phyloP scores from a whole-genome alignment of 441 rosid genomes.

The Aquilaria agallochum region DNA sequence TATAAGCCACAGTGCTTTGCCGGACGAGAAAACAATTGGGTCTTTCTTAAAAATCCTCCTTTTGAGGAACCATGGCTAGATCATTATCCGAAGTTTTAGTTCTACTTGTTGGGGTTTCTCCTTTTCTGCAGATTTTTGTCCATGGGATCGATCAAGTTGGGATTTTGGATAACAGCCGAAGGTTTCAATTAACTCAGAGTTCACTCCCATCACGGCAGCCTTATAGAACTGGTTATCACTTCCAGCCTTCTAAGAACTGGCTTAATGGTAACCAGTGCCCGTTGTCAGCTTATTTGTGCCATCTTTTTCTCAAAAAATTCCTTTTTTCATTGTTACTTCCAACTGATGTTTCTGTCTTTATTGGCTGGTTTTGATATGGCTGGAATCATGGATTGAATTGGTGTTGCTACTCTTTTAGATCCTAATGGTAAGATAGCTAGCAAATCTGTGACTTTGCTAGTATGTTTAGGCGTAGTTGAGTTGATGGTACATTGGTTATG shows the following conservation, averaged over 20 bases:
- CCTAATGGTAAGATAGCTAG: conserved; percentile 49
- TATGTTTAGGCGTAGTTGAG: not conserved
- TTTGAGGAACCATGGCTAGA: no score
- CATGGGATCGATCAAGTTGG: conserved; percentile 5
- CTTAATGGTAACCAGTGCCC: conserved; percentile 37
- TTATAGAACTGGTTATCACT: conserved; percentile 51
- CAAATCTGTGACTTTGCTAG: not conserved
- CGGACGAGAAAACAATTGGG: no score
- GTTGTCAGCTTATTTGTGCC: not conserved
- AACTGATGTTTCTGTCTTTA: not conserved
- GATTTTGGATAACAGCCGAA: not conserved
- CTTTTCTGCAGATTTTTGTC: conserved; percentile 19
- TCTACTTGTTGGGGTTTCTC: conserved; percentile 18
- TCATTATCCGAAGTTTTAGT: not conserved
- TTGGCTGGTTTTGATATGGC: conserved; percentile 6
- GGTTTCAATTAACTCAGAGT: conserved; percentile 7
- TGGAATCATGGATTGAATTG: conserved; percentile 3
- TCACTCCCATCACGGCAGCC: conserved; percentile 17
- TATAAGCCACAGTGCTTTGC: no score
- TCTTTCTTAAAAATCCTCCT: no score
- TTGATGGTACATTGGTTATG: not conserved
- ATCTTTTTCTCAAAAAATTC: not conserved
- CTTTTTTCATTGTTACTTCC: not conserved
- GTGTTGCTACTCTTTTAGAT: conserved; percentile 31
- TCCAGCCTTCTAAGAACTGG: conserved; percentile 60